Percentiles rank a stretch among this genome's conserved stretches.
Conservation (phyloP, 495 filamentous ascomycete species). For the Penicillium malachiteum region DNA sequence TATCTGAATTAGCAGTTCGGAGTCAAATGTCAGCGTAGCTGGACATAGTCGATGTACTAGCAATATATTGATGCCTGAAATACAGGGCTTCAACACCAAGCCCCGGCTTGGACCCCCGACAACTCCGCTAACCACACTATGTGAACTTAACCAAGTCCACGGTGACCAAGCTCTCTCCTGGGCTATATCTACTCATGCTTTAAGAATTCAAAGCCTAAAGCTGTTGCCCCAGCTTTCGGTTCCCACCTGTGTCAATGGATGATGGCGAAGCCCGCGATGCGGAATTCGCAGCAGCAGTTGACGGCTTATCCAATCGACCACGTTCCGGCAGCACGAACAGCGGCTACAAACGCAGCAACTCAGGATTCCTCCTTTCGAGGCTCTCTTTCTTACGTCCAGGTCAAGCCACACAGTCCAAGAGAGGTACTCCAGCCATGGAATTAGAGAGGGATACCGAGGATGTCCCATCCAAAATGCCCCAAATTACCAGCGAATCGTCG, state of each 20-base stretch:
- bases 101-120: constrained; percentile 5
- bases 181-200: constrained; percentile 10
- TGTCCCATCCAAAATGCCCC: constrained; percentile 26
- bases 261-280: constrained; percentile 30
- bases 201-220: constrained; percentile 22
- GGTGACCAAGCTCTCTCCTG: not conserved
- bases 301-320: constrained; percentile 31
- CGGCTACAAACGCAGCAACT: constrained; percentile 63
- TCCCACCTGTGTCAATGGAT: constrained; percentile 38
- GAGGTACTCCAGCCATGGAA: constrained; percentile 42
- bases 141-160: not conserved
- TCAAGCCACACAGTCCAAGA: constrained; percentile 33
- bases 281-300: constrained; percentile 23
- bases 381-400: constrained; percentile 58
- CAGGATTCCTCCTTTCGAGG: constrained; percentile 56
- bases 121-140: not conserved
- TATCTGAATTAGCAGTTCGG: not conserved
- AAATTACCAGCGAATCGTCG: constrained; percentile 10
- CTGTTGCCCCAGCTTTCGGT: constrained; percentile 20
- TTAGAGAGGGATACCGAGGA: constrained; percentile 39
- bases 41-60: not conserved
- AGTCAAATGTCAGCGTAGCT: not conserved
- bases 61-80: constrained; percentile 8
- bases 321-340: constrained; percentile 43
- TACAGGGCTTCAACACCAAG: constrained; percentile 6